Base-by-base conservation (phyloP, 768 basidiomycete genomes). In the Boletellus sp. region DNA sequence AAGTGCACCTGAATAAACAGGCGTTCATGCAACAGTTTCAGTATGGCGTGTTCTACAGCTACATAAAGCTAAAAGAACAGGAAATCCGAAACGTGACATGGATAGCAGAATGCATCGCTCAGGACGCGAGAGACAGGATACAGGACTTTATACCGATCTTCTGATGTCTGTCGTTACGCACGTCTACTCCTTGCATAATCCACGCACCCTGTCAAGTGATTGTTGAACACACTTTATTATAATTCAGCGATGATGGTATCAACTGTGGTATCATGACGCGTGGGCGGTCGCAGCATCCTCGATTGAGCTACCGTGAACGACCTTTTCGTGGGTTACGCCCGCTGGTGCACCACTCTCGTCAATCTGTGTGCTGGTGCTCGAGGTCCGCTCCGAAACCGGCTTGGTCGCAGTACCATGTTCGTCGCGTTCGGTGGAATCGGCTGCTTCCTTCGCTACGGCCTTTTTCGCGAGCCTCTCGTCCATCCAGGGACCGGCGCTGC, bases 41-140 rank as follows among this genome's bases (percentile, higher is more conserved):
- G 69, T 85, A 87, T 61, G 90, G 87, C 35, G 84, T 95, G 32
- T 97, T 93, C 66, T 94, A 90, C 66, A 85, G 85, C 64, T 97
- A 94, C 66, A 79, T 96, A 70, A 91, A 90, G 71, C 72, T 92
- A 70, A 91, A 90, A 75, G 90, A 93, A 70, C 87, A 91, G 74
- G 90, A 94, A 72, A 87, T 92, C 53, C 76, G 90, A 54, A 91
- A 88, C 60, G 61, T 94, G 59, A 90, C 87, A 24, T 93, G 90
- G 91, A 94, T 96, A 70, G 92, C 93, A 47, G 95, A 98, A 74
- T 97, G 95, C 70, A 96, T 98, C 59, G 94, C 94, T 9, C 95
- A 97, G 75, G 87, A 95, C 72, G 93, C 94, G 38, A 84, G 86
- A 70, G 91, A 96, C 63, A 83, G 95, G 73, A 93, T 98, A 73